Base-by-base conservation (phyloP, 257 asterid species). In the Plantago elongata region DNA sequence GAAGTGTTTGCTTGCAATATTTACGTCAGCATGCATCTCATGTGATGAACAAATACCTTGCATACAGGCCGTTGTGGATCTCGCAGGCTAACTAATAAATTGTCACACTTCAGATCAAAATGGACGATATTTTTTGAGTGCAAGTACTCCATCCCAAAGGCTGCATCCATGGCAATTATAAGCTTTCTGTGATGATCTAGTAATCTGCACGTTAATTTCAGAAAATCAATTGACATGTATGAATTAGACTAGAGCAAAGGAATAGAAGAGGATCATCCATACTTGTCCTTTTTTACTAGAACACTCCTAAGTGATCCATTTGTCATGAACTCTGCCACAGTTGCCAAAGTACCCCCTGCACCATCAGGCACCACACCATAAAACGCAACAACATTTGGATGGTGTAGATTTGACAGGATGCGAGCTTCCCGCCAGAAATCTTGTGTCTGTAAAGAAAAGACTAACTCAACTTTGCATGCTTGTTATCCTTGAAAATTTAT, bases 341-440 rank as follows among this genome's bases (percentile, higher is more conserved):
- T 87, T 9, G 89, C 94, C 81, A 87, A 74, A 52, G 94, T 84
- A 37, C 90, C 90, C 50, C 87, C 90, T 47, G 85, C 74, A 46
- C 94, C 89, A 77, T 87, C 95, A 62, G 85, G 95, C 62, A 87
- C 95, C 68, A 87, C 89, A 54, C 94, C 95, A 51, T 87, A 87
- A 77, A 87, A 84, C 63, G 96, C 90, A 67, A 87, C 84, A 63
- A 84, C 87, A 66, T 84, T 86, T 64, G 92, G 95, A 75, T 84
- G 95, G 62, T 84, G 95, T 60, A 87, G 85, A 68, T 79, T 75
- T 59, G 94, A 80, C 58, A 85, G 85, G 64, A 87, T 81, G 49
- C 60, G 77, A 43, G 95, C 94, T 75, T 85, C 94, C 68, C 85
- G 66, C 96, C 94, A 84, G 77, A 87, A 87, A 70, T 87, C 96